phyloP scores from a whole-genome alignment of 1,139 yeast genomes.

The Taphrina communis region DNA sequence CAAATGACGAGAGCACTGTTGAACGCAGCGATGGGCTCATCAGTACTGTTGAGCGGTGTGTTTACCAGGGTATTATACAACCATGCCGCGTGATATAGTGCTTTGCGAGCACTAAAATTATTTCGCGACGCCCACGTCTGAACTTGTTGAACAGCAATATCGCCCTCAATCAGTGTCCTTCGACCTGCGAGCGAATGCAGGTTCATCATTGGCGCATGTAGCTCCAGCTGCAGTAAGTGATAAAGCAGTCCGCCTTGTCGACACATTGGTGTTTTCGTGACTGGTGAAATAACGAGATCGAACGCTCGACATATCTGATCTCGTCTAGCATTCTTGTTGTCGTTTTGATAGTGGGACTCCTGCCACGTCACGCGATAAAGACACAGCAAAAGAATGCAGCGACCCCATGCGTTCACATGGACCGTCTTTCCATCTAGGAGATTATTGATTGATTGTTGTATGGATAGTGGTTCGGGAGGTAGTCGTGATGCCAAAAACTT shows the following conservation, averaged over 20 bases:
- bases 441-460: not conserved
- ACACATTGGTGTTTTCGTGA: too few species aligned
- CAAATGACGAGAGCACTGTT: conserved; percentile 6
- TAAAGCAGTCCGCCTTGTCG: conserved; percentile 8
- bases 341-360: conserved; percentile 7
- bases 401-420: not conserved
- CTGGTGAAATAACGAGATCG: not conserved
- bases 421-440: not conserved
- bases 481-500: not conserved
- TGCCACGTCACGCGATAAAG: conserved; percentile 3
- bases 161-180: conserved; percentile 9
- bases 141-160: conserved; percentile 13
- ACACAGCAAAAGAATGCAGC: conserved; percentile 1
- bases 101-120: not conserved
- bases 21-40: conserved; percentile 20
- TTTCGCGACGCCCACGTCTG: conserved; percentile 6
- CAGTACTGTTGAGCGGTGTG: not conserved
- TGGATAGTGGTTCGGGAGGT: conserved; percentile 1
- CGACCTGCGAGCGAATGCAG: conserved; percentile 13
- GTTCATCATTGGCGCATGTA: conserved; percentile 10
- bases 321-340: conserved; percentile 5
- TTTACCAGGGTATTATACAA: not conserved
- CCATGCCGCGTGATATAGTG: conserved; percentile 4
- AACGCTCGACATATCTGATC: conserved; percentile 3
- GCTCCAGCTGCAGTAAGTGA: conserved; percentile 7